These are phyloP conservation scores for Leccinellum rugosiceps DNA, from an alignment of 768 basidiomycete genomes.

Conservation along the genomic window DNA sequence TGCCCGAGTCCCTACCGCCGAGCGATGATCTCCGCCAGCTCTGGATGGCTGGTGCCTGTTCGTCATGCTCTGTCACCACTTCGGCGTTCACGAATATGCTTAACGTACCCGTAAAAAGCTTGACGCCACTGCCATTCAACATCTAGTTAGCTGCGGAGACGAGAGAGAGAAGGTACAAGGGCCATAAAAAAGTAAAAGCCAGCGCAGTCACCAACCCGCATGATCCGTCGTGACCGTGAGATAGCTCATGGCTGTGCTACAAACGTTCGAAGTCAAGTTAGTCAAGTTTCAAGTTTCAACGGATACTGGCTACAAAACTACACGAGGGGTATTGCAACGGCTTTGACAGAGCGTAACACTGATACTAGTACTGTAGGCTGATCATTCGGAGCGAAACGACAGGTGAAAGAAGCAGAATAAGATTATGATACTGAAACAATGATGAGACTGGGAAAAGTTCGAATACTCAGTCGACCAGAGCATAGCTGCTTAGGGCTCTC, in stretches of 20 bases:
- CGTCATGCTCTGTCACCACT: neutral
- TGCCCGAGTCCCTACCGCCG: constrained; percentile 56
- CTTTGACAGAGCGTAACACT: constrained; percentile 23
- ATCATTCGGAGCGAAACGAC: constrained; percentile 16
- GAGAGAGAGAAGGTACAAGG: constrained; percentile 9
- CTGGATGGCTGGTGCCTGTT: constrained; percentile 91
- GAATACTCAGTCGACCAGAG: constrained; percentile 21
- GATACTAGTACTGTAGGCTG: constrained; percentile 33
- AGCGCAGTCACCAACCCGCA: neutral
- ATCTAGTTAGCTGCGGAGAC: constrained; percentile 31
- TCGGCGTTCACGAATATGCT: neutral
- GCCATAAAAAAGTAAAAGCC: constrained; percentile 17
- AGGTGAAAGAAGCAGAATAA: constrained; percentile 24
- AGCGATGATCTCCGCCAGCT: constrained; percentile 91
- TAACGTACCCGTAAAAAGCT: constrained; percentile 54
- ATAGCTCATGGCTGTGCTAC: constrained; percentile 16
- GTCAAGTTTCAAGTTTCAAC: too few species aligned
- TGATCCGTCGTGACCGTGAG: constrained; percentile 15
- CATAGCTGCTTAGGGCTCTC: constrained; percentile 19
- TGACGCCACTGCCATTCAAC: constrained; percentile 57
- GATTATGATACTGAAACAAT: constrained; percentile 30
- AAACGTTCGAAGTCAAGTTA: neutral
- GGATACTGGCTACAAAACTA: constrained; percentile 34
- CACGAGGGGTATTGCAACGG: constrained; percentile 34
- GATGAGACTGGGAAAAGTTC: constrained; percentile 22